phyloP scores from a whole-genome alignment of 805 yeast genomes.

The Pichia heedii region DNA sequence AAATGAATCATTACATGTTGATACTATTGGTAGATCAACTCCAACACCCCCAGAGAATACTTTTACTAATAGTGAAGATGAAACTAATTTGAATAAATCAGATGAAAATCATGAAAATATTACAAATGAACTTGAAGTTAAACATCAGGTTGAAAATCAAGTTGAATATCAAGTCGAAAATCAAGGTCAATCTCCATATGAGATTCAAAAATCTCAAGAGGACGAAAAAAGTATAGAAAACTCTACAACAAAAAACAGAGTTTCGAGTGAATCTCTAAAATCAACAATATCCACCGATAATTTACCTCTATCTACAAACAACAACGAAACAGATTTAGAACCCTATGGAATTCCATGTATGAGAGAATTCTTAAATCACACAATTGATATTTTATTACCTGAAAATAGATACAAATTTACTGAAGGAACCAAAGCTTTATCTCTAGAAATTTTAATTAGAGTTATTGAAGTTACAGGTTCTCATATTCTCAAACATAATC shows the following conservation, averaged over 20 bases:
- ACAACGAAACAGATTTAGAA: constrained; percentile 21
- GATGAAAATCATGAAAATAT: background rate
- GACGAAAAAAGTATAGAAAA: background rate
- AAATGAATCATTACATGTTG: constrained; percentile 39
- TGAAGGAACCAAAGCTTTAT: constrained; percentile 78
- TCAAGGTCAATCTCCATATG: background rate
- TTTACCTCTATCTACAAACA: background rate
- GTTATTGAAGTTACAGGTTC: constrained; percentile 78
- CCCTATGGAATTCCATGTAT: constrained; percentile 71
- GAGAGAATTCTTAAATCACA: constrained; percentile 64
- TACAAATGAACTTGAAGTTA: too few species aligned
- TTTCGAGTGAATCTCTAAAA: background rate
- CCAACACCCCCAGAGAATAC: constrained; percentile 1
- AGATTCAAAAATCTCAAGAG: background rate
- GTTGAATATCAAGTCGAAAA: too few species aligned
- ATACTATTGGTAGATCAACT: constrained; percentile 44
- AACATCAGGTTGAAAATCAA: too few species aligned
- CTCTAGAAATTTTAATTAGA: constrained; percentile 63
- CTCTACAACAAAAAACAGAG: background rate
- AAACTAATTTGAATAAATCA: background rate
- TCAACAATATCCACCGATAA: constrained; percentile 1
- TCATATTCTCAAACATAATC: constrained; percentile 49
- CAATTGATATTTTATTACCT: constrained; percentile 75
- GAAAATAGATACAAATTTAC: constrained; percentile 76
- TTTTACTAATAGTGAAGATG: background rate